phyloP scores from a whole-genome alignment of 257 asterid genomes.

The Nicotiana noctiflora region DNA sequence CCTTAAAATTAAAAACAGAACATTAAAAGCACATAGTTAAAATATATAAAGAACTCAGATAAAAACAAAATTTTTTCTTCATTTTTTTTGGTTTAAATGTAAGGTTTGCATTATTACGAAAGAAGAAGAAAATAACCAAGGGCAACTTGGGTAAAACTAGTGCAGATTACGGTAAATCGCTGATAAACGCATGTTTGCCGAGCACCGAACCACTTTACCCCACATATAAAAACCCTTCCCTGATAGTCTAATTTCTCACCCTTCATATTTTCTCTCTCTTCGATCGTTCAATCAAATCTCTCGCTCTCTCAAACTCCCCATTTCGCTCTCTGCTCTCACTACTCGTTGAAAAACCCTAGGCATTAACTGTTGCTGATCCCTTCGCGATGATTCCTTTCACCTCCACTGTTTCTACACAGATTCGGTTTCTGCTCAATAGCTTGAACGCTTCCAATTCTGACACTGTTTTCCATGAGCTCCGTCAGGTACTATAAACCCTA shows the following conservation, averaged over 20 bases:
- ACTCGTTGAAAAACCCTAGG: slow-evolving; percentile 13
- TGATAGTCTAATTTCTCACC: neutral
- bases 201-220: neutral
- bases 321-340: neutral
- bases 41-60: too few species aligned
- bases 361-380: neutral
- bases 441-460: slow-evolving; percentile 75
- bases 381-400: slow-evolving; percentile 61
- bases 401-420: slow-evolving; percentile 49
- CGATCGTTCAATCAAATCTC: neutral
- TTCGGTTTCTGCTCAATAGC: slow-evolving; percentile 64
- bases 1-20: too few species aligned
- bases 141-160: neutral
- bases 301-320: neutral
- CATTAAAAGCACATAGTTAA: too few species aligned
- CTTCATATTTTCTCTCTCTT: neutral
- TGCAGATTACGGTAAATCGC: neutral
- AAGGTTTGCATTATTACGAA: too few species aligned
- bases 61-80: too few species aligned
- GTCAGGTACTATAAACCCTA: slow-evolving; percentile 40
- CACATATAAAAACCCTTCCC: neutral
- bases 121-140: neutral
- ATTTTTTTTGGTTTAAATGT: too few species aligned
- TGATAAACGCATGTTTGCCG: neutral
- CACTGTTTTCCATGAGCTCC: slow-evolving; percentile 56